A percentile compares a stretch with the other conserved stretches of the same genome.
Conservation (phyloP, 2,329 filamentous ascomycete genomes). For the Xylaria hypoxylon region DNA sequence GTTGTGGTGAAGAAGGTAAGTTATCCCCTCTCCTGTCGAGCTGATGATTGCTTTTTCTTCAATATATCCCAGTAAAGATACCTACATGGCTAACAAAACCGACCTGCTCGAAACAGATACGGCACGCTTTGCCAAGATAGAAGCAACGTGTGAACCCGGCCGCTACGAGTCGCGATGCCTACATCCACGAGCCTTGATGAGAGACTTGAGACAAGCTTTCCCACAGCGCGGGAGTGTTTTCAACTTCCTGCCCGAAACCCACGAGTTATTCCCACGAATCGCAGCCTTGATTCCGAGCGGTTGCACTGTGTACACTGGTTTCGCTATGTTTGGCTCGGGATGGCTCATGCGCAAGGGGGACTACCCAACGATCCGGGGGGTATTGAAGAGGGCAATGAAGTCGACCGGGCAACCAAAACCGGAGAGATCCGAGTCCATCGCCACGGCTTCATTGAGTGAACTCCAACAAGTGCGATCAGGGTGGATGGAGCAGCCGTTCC, state of each 20-base stretch:
- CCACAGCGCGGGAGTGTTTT: conserved; percentile 47
- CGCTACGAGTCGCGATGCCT: conserved; percentile 36
- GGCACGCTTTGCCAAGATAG: conserved; percentile 42
- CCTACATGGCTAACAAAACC: conserved; percentile 10
- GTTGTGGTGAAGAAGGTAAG: conserved; percentile 22
- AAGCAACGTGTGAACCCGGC: neutral
- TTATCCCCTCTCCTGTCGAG: neutral
- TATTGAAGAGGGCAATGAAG: conserved; percentile 44
- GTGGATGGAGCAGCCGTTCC: conserved; percentile 42
- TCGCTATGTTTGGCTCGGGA: conserved; percentile 20
- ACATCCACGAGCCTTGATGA: conserved; percentile 46
- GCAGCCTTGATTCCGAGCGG: conserved; percentile 42
- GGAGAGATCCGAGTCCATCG: conserved; percentile 15
- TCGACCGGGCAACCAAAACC: conserved; percentile 30
- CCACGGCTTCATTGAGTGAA: conserved; percentile 43
- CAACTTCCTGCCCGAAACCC: conserved; percentile 49
- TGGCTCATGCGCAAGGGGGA: conserved; percentile 38
- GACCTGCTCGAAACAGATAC: neutral
- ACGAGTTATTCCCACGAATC: conserved; percentile 48
- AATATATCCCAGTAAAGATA: neutral
- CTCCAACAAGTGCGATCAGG: conserved; percentile 43
- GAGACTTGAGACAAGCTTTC: conserved; percentile 49
- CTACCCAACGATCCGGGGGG: conserved; percentile 17
- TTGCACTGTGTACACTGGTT: conserved; percentile 45
- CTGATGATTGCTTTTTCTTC: conserved; percentile 25